Evolutionary conservation across 768 basidiomycete genomes (phyloP), one percentile per base, ranked within the genome.

Genomic region (Lactarius akahatsu): DNA sequence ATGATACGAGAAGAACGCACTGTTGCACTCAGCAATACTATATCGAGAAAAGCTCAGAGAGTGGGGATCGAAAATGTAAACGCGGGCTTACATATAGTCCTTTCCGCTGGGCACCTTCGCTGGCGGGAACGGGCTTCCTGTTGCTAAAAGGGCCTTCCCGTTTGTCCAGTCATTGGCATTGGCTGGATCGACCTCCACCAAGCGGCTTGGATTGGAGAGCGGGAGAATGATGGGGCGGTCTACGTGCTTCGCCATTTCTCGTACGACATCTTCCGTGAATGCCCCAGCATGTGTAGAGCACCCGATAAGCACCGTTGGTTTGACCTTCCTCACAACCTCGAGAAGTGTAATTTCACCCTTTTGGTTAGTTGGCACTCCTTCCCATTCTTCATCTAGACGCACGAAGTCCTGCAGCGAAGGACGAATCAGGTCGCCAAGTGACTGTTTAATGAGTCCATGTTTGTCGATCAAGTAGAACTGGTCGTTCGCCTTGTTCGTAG

Each of bases 141-240:
- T 94, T 1, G 92, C 92, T 60, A 94, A 78, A 59, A 96, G 77
- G 11, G 92, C 94, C 71, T 83, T 85, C 3, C 91, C 92, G 2
- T 85, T 76, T 3, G 92, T 90, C 94, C 94, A 96, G 20, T 85
- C 80, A 71, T 87, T 84, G 36, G 88, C 82, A 71, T 91, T 84
- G 65, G 81, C 79, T 7, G 91, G 91, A 62, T 85, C 80, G 1
- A 88, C 89, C 74, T 96, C 94, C 55, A 87, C 87, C 62, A 94
- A 79, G 54, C 78, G 75, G 67, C 88, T 92, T 3, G 93, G 94
- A 76, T 96, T 96, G 47, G 86, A 89, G 55, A 96, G 80, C 18
- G 93, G 91, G 72, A 94, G 82, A 69, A 96, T 91, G 72, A 94
- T 89, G 0, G 93, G 93, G 66, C 89, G 78, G 28, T 90, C 88